phyloP scores from a whole-genome alignment of 495 filamentous ascomycete species.

The Talaromyces stipitatus region DNA sequence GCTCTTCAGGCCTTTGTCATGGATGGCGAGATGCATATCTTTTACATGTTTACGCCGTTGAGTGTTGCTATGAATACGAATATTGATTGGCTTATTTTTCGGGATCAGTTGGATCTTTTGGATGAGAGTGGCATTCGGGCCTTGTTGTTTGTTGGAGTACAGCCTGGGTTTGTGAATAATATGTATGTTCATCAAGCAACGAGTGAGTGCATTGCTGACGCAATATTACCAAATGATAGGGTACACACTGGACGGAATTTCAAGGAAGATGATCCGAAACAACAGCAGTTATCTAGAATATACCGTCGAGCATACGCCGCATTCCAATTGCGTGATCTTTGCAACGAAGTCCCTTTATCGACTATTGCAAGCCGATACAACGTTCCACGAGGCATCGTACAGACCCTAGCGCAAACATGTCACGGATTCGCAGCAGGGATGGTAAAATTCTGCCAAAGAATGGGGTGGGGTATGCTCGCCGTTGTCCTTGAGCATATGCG shows the following conservation, averaged over 20 bases:
- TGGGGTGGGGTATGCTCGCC: slow-evolving; percentile 68
- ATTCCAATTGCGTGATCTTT: slow-evolving; percentile 73
- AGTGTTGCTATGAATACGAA: slow-evolving; percentile 34
- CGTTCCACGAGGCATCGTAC: slow-evolving; percentile 60
- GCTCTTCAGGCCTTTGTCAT: slow-evolving; percentile 71
- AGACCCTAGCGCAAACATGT: slow-evolving; percentile 66
- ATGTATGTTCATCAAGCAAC: slow-evolving; percentile 43
- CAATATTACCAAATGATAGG: slow-evolving; percentile 39
- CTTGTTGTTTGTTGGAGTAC: slow-evolving; percentile 60
- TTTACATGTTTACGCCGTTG: slow-evolving; percentile 75
- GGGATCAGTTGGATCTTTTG: slow-evolving; percentile 58
- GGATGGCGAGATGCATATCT: slow-evolving; percentile 78
- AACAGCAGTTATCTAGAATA: slow-evolving; percentile 52
- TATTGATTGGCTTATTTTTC: slow-evolving; percentile 68
- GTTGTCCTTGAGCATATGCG: slow-evolving; percentile 73
- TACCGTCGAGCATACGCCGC: slow-evolving; percentile 76
- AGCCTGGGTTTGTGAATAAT: slow-evolving; percentile 60
- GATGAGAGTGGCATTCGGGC: slow-evolving; percentile 67
- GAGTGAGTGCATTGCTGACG: neutral
- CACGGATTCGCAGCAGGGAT: slow-evolving; percentile 74
- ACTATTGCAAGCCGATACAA: slow-evolving; percentile 62
- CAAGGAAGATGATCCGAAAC: slow-evolving; percentile 53
- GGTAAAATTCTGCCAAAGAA: slow-evolving; percentile 65
- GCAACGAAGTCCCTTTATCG: slow-evolving; percentile 70
- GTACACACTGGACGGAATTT: slow-evolving; percentile 57